A percentile compares a stretch with the other conserved stretches of the same genome.
These are phyloP conservation scores for Lagenidium giganteum DNA, from an alignment of 352 stramenopile species.

Conservation along the genomic window DNA sequence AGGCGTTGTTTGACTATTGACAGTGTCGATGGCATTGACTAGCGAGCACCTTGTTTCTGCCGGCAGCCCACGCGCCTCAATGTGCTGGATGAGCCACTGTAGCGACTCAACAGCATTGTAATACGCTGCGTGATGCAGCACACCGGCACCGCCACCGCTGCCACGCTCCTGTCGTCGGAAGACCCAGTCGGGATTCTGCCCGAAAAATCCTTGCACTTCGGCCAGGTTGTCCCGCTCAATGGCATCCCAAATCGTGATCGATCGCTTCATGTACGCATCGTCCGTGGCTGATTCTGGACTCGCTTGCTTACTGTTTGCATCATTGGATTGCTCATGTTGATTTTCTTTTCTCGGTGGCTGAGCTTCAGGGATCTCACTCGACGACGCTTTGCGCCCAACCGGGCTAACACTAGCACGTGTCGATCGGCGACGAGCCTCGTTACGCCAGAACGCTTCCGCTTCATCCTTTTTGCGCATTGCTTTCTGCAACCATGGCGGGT, in stretches of 20 bases:
- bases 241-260: constrained; percentile 31
- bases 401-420: neutral
- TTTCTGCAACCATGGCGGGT: constrained; percentile 63
- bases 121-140: constrained; percentile 53
- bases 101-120: constrained; percentile 29
- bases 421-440: constrained; percentile 13
- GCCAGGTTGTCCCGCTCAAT: constrained; percentile 26
- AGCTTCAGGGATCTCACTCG: constrained; percentile 5
- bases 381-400: neutral
- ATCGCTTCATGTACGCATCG: neutral
- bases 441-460: constrained; percentile 29
- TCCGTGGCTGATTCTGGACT: constrained; percentile 4
- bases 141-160: constrained; percentile 23
- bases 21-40: constrained; percentile 46
- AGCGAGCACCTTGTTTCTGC: constrained; percentile 19
- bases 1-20: constrained; percentile 40
- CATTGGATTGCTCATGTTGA: neutral
- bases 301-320: neutral
- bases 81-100: constrained; percentile 25
- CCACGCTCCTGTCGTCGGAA: constrained; percentile 25
- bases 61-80: constrained; percentile 26
- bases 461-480: constrained; percentile 35
- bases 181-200: constrained; percentile 21
- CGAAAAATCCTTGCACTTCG: constrained; percentile 25
- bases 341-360: constrained; percentile 2